Base-by-base conservation (phyloP, 352 stramenopile species). In the Phytophthora vignae region DNA sequence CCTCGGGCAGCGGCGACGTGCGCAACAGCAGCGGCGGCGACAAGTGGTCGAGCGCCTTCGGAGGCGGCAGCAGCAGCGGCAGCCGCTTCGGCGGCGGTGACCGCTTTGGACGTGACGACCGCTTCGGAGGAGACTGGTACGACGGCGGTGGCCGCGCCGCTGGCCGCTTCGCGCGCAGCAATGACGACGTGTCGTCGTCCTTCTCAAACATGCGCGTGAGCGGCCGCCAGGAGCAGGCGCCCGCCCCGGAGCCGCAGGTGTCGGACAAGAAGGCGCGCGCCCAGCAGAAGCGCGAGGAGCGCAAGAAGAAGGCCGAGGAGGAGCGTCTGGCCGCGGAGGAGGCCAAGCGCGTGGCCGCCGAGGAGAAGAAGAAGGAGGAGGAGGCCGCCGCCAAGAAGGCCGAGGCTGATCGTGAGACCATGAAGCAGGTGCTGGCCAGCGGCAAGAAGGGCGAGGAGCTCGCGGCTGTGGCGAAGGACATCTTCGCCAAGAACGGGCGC, bases 281-380 rank as follows among this genome's bases (percentile, higher is more conserved):
- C 3, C 76, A 91, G 74, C 76, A 89, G 72, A 81, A 90, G 64
- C 83, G 83, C 27, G 86, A 93, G 60, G 84, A 93, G 72, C 85
- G 85, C 78, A 92, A 91, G 84, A 90, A 92, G 71, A 95, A 92
- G 76, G 85, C 84, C 1, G 85, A 93, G 69, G 83, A 95, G 72
- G 87, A 95, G 67, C 81, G 83, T 38, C 55, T 84, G 36, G 85
- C 78, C 5, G 78, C 77, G 4, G 88, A 92, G 25, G 88, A 91
- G 56, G 80, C 79, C 63, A 93, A 93, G 79, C 79, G 78, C 52
- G 64, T 79, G 42, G 87, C 82, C 17, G 79, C 70, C 0, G 83
- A 93, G 67, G 73, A 84, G 72, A 87, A 90, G 72, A 88, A 90
- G 73, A 60, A 74, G 48, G 71, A 67, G 7, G 80, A 90, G 10